Percentiles rank a stretch among this genome's conserved stretches.
These are phyloP conservation scores for Pythium insidiosum DNA, from an alignment of 352 stramenopile genomes.

Conservation along the genomic window DNA sequence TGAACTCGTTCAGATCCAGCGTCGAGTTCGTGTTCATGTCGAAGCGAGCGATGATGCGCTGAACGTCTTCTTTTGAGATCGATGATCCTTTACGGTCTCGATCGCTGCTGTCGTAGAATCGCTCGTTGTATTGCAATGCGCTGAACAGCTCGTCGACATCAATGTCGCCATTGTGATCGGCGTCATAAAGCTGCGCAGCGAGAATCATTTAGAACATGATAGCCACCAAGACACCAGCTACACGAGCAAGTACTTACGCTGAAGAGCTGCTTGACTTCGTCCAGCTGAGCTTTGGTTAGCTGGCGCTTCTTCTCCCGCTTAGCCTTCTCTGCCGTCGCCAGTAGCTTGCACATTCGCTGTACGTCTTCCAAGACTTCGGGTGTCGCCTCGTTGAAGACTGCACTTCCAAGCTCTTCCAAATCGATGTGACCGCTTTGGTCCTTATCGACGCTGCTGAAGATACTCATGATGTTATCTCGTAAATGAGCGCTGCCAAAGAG, in stretches of 20 bases:
- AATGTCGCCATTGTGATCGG: too few species aligned
- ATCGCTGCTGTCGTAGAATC: too few species aligned
- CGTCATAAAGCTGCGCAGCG: too few species aligned
- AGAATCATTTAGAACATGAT: too few species aligned
- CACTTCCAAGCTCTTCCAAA: conserved; percentile 43
- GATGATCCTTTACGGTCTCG: too few species aligned
- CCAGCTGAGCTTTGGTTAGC: too few species aligned
- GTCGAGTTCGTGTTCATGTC: conserved; percentile 63
- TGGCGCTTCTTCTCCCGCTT: conserved; percentile 43
- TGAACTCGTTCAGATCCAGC: conserved; percentile 71
- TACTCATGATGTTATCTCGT: conserved; percentile 61
- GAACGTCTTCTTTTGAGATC: conserved; percentile 58
- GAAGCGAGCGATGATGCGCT: conserved; percentile 67
- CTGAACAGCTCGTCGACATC: conserved; percentile 62
- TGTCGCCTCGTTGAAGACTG: conserved; percentile 47
- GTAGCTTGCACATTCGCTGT: conserved; percentile 35
- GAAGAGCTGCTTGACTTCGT: too few species aligned
- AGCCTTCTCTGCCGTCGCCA: conserved; percentile 43
- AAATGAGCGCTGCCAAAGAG: conserved; percentile 54
- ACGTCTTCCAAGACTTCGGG: conserved; percentile 42
- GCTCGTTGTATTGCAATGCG: conserved; percentile 59
- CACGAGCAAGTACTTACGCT: too few species aligned
- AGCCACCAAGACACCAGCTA: too few species aligned
- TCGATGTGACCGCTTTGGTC: conserved; percentile 75
- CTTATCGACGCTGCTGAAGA: conserved; percentile 71